phyloP scores from a whole-genome alignment of 805 yeast species.

The Candida caryicola region DNA sequence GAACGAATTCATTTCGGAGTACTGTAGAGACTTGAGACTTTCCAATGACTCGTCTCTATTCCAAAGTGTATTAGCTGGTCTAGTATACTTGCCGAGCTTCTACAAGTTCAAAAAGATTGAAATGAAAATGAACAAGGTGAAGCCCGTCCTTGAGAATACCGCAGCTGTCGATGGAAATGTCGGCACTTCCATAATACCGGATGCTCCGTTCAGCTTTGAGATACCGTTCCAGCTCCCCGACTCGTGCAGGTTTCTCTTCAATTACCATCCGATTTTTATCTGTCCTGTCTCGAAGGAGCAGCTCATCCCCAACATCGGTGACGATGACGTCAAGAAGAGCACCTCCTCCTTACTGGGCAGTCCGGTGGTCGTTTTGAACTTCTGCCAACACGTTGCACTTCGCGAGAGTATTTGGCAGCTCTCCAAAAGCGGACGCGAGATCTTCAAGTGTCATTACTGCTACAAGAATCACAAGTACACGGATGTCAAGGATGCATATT shows the following conservation, averaged over 20 bases:
- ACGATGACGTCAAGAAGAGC: constrained; percentile 8
- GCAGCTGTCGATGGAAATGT: not conserved
- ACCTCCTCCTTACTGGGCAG: constrained; percentile 14
- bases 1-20: constrained; percentile 39
- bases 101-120: constrained; percentile 41
- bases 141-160: not conserved
- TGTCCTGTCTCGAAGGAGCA: constrained; percentile 47
- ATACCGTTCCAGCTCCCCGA: constrained; percentile 43
- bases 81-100: constrained; percentile 41
- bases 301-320: constrained; percentile 29
- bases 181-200: constrained; percentile 1
- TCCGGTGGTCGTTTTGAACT: constrained; percentile 42
- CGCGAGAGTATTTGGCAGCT: constrained; percentile 42
- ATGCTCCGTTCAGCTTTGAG: constrained; percentile 24
- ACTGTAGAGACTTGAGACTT: constrained; percentile 34
- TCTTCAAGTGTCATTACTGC: constrained; percentile 45
- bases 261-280: constrained; percentile 44
- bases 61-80: constrained; percentile 40
- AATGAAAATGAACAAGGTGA: constrained; percentile 17
- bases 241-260: constrained; percentile 36
- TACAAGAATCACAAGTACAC: constrained; percentile 40
- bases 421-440: constrained; percentile 36
- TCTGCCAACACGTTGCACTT: constrained; percentile 42
- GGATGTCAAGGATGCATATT: constrained; percentile 40
- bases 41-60: constrained; percentile 42